Percentiles rank a stretch among this genome's conserved stretches.
phyloP scores from a whole-genome alignment of 1,139 yeast species.

The Yamadazyma sp. region DNA sequence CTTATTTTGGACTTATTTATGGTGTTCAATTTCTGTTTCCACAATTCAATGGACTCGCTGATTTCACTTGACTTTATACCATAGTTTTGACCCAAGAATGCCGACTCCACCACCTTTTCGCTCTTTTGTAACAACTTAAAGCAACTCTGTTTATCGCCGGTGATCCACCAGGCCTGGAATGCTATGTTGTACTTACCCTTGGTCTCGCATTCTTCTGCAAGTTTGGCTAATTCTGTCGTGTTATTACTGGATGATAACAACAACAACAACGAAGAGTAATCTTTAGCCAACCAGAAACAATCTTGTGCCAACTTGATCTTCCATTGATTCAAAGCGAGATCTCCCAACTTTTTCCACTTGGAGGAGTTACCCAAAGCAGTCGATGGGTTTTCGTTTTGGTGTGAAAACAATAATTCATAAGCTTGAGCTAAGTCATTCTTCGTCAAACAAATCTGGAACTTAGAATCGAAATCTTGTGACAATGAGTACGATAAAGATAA shows the following conservation, averaged over 20 bases:
- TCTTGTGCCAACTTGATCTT: slow-evolving; percentile 78
- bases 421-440: slow-evolving; percentile 74
- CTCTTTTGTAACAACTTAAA: slow-evolving; percentile 66
- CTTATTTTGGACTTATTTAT: slow-evolving; percentile 60
- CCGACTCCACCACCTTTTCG: slow-evolving; percentile 80
- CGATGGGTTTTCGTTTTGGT: slow-evolving; percentile 51
- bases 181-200: slow-evolving; percentile 87
- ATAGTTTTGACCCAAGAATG: slow-evolving; percentile 76
- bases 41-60: slow-evolving; percentile 50
- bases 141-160: slow-evolving; percentile 68
- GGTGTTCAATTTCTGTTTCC: slow-evolving; percentile 61
- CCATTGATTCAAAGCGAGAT: slow-evolving; percentile 76
- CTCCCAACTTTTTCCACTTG: slow-evolving; percentile 93
- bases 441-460: slow-evolving; percentile 63
- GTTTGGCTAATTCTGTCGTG: slow-evolving; percentile 52
- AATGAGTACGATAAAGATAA: slow-evolving; percentile 78
- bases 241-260: slow-evolving; percentile 82
- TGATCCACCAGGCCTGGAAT: slow-evolving; percentile 87
- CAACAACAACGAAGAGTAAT: slow-evolving; percentile 77
- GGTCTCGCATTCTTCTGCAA: slow-evolving; percentile 64
- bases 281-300: slow-evolving; percentile 78
- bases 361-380: slow-evolving; percentile 33
- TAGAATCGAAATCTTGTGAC: slow-evolving; percentile 83
- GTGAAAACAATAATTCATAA: slow-evolving; percentile 59
- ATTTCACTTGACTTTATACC: slow-evolving; percentile 45